A percentile compares a stretch with the other conserved stretches of the same genome.
Conservation (phyloP, 2,329 filamentous ascomycete species). For the Hymenoscyphus linearis region DNA sequence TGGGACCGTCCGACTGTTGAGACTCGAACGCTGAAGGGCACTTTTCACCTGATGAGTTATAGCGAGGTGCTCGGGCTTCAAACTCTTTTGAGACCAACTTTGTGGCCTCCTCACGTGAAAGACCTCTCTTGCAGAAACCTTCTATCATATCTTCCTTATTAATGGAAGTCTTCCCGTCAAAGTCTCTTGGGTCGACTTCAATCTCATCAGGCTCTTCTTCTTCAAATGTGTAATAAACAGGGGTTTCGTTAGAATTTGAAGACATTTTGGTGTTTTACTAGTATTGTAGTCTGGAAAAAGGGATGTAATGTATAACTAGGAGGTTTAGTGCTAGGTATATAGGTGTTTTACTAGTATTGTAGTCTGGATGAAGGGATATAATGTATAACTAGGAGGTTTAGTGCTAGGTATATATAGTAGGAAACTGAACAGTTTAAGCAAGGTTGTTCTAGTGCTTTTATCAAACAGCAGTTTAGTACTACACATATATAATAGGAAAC, state of each 20-base stretch:
- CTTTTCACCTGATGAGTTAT: neutral
- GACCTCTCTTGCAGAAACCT: neutral
- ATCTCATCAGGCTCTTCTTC: neutral
- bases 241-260: neutral
- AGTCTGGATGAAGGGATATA: neutral
- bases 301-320: neutral
- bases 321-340: neutral
- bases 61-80: neutral
- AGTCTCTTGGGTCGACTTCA: constrained; percentile 1
- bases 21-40: neutral
- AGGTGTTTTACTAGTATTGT: neutral
- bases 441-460: neutral
- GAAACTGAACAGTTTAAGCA: neutral
- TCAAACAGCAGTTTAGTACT: no score
- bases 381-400: neutral
- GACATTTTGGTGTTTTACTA: neutral
- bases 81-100: neutral
- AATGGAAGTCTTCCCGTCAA: constrained; percentile 8
- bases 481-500: neutral
- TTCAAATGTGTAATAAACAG: neutral
- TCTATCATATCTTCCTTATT: neutral
- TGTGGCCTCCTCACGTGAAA: neutral
- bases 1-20: neutral
- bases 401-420: neutral
- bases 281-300: neutral